These are phyloP conservation scores for Epithemia pelagica DNA, from an alignment of 108 stramenopile genomes.

Conservation along the genomic window DNA sequence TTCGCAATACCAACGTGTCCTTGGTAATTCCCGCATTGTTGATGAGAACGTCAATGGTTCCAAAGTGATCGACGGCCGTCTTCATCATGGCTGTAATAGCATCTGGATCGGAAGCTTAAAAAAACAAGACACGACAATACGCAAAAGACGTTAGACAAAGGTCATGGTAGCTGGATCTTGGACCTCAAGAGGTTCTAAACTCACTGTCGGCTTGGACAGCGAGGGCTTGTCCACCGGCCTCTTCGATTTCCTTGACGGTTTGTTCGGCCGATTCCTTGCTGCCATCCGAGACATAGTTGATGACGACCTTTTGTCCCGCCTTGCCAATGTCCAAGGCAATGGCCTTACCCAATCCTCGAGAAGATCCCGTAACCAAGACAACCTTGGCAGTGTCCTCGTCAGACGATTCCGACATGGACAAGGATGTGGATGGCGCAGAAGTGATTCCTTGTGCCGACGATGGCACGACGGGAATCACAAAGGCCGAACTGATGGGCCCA, in stretches of 20 bases:
- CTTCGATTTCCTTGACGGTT: slow-evolving; percentile 79
- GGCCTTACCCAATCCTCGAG: slow-evolving; percentile 87
- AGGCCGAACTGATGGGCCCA: neutral
- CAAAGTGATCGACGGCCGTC: slow-evolving; percentile 65
- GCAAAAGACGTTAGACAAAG: neutral
- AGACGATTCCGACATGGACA: neutral
- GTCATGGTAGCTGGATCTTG: neutral
- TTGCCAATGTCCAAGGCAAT: slow-evolving; percentile 89
- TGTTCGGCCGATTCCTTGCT: slow-evolving; percentile 72
- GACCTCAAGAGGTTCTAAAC: slow-evolving; percentile 13
- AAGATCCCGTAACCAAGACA: slow-evolving; percentile 87
- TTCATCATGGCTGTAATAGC: slow-evolving; percentile 78
- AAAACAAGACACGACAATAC: neutral
- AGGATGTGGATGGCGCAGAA: too few species aligned
- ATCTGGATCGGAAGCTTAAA: slow-evolving; percentile 58
- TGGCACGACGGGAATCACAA: neutral
- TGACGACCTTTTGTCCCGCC: slow-evolving; percentile 86
- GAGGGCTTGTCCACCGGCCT: slow-evolving; percentile 67
- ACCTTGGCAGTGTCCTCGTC: slow-evolving; percentile 77
- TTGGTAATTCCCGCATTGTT: slow-evolving; percentile 97
- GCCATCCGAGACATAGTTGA: slow-evolving; percentile 89
- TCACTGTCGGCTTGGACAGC: slow-evolving; percentile 87
- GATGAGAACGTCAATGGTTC: slow-evolving; percentile 84
- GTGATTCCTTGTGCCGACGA: too few species aligned
- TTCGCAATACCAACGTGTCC: slow-evolving; percentile 89